Evolutionary conservation across 805 yeast genomes (phyloP).

Genomic region (Myxozyma melibiosi): DNA sequence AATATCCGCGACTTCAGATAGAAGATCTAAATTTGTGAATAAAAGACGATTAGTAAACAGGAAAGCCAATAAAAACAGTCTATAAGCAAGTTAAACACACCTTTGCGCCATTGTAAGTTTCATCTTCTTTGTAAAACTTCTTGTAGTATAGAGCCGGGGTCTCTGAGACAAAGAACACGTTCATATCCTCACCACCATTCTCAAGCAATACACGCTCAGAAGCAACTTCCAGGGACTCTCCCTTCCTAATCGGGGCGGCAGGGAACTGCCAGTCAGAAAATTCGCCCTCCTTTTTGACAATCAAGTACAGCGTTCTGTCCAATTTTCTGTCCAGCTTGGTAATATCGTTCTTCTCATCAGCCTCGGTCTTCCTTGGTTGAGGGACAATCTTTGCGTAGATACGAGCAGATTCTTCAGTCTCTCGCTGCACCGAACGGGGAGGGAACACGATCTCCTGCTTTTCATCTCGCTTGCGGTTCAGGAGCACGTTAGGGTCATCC

Average conservation of each 20-base stretch:
- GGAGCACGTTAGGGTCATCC: constrained; percentile 19
- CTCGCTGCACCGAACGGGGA: constrained; percentile 48
- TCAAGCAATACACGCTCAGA: constrained; percentile 74
- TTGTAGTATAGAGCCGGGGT: constrained; percentile 77
- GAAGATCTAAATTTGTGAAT: constrained; percentile 66
- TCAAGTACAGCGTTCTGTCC: constrained; percentile 75
- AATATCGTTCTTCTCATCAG: constrained; percentile 65
- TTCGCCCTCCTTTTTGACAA: constrained; percentile 51
- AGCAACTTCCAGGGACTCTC: constrained; percentile 62
- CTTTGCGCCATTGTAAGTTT: constrained; percentile 14
- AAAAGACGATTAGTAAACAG: constrained; percentile 1
- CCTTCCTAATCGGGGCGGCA: constrained; percentile 55
- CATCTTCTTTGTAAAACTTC: constrained; percentile 38
- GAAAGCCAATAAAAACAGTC: background rate
- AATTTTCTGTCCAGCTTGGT: constrained; percentile 77
- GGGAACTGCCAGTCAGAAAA: constrained; percentile 73
- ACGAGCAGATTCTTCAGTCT: constrained; percentile 45
- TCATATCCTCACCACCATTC: constrained; percentile 73
- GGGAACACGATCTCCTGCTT: constrained; percentile 82
- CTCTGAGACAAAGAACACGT: constrained; percentile 88
- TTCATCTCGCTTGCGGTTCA: constrained; percentile 79
- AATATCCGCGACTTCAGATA: constrained; percentile 84
- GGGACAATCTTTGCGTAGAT: constrained; percentile 68
- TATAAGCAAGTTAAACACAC: background rate
- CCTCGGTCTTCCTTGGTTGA: constrained; percentile 72